A percentile compares a stretch with the other conserved stretches of the same genome.
Evolutionary conservation across 192 early-diverging fungal genomes (phyloP).

Genomic region (Phycomyces blakesleeanus): DNA sequence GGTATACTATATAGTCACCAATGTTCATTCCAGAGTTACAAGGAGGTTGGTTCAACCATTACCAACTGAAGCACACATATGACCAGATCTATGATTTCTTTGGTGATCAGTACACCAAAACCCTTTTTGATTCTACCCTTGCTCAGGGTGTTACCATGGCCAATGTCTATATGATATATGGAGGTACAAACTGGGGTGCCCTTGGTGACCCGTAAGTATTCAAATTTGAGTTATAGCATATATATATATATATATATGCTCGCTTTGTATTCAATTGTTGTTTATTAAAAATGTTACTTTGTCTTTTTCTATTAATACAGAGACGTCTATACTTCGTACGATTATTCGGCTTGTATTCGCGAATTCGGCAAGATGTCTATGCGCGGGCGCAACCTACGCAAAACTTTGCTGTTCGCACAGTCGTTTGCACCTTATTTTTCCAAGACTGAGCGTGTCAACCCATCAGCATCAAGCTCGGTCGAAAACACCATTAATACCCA

Average conservation of each 20-base stretch:
- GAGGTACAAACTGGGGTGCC: constrained; percentile 79
- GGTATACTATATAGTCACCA: constrained; percentile 42
- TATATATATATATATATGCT: neutral
- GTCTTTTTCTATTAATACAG: constrained; percentile 22
- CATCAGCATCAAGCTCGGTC: constrained; percentile 28
- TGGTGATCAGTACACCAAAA: constrained; percentile 62
- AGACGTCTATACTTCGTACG: constrained; percentile 75
- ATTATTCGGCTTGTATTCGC: constrained; percentile 73
- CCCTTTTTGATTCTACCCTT: constrained; percentile 56
- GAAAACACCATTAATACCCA: constrained; percentile 46
- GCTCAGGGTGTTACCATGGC: constrained; percentile 65
- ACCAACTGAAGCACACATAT: constrained; percentile 56
- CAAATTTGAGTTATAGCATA: neutral
- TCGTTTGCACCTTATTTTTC: constrained; percentile 55
- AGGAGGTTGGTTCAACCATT: constrained; percentile 79
- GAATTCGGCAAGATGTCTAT: constrained; percentile 66
- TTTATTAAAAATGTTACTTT: neutral
- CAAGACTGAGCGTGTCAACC: constrained; percentile 42
- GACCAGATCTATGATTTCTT: constrained; percentile 69
- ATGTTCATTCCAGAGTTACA: constrained; percentile 76
- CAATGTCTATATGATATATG: constrained; percentile 72
- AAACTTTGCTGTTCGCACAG: constrained; percentile 53
- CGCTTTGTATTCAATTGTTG: no score
- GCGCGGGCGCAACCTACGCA: constrained; percentile 55
- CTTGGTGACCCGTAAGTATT: constrained; percentile 58